These are phyloP conservation scores for Phytopythium delawarense DNA, from an alignment of 352 stramenopile species.

Conservation along the genomic window DNA sequence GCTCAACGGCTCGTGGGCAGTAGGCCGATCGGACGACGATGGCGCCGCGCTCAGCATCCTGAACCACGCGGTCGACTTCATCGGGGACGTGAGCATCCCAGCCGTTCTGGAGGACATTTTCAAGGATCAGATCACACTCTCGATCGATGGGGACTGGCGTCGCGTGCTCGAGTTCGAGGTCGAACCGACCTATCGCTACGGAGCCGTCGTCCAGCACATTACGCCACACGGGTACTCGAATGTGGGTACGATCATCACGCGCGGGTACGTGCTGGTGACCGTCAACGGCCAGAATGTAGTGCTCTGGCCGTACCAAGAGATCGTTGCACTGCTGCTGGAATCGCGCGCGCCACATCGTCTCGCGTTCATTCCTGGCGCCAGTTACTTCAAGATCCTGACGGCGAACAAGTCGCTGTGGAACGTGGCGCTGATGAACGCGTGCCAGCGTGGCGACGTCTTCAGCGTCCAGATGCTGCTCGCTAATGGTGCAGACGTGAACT, in stretches of 20 bases:
- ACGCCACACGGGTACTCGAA: constrained; percentile 66
- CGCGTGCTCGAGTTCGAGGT: constrained; percentile 77
- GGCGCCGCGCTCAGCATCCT: constrained; percentile 68
- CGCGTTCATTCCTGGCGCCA: constrained; percentile 79
- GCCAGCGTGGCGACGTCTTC: constrained; percentile 75
- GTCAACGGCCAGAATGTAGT: constrained; percentile 87
- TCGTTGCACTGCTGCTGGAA: constrained; percentile 55
- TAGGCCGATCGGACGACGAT: constrained; percentile 54
- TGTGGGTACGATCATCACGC: constrained; percentile 68
- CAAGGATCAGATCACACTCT: constrained; percentile 87
- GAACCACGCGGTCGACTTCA: constrained; percentile 79
- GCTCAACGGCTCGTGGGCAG: constrained; percentile 66
- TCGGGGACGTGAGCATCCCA: constrained; percentile 83
- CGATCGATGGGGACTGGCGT: constrained; percentile 83
- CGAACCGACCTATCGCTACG: constrained; percentile 82
- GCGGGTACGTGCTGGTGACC: constrained; percentile 77
- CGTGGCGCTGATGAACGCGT: constrained; percentile 83
- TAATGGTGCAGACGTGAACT: constrained; percentile 87
- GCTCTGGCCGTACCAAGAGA: constrained; percentile 77
- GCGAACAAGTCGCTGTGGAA: constrained; percentile 88
- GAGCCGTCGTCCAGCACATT: constrained; percentile 75
- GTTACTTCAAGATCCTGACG: constrained; percentile 87
- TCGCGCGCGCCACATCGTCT: constrained; percentile 71
- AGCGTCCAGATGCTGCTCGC: constrained; percentile 87
- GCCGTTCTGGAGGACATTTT: constrained; percentile 88